These are phyloP conservation scores for Endocladia muricata DNA, from an alignment of 31 red algal genomes.

Conservation along the genomic window DNA sequence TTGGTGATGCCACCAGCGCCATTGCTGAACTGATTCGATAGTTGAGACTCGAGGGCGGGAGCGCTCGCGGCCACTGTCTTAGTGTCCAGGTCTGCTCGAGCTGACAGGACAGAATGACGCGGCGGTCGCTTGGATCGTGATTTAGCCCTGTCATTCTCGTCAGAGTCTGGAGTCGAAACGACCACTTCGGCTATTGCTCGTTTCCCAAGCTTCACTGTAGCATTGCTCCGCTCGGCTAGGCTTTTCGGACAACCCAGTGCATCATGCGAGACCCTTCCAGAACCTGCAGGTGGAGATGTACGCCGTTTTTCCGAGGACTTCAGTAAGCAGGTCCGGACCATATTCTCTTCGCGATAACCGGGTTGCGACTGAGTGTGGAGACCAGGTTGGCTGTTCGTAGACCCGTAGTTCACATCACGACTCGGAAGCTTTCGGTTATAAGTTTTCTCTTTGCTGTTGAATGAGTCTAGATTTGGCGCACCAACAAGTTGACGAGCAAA, in stretches of 20 bases:
- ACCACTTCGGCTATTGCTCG: neutral
- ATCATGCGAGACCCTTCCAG: neutral
- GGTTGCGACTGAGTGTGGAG: neutral
- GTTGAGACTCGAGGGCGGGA: neutral
- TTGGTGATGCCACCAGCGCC: slow-evolving; percentile 30
- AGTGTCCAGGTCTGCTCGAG: no score
- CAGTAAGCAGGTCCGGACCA: neutral
- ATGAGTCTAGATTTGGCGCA: neutral
- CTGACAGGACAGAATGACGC: neutral
- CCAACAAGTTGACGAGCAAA: neutral
- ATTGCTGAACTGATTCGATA: neutral
- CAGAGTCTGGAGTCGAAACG: neutral
- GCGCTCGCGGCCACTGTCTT: no score
- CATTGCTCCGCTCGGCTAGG: no score
- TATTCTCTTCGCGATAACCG: neutral
- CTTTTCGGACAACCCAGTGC: no score
- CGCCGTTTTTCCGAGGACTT: neutral
- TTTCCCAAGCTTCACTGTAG: neutral
- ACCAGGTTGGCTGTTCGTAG: neutral
- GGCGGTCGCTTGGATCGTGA: neutral
- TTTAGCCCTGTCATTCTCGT: neutral
- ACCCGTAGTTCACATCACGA: neutral
- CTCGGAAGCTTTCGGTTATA: neutral
- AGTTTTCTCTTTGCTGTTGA: neutral
- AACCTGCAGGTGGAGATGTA: neutral